Base-by-base conservation (phyloP, 2,329 filamentous ascomycete genomes). In the Fusarium paranaense region DNA sequence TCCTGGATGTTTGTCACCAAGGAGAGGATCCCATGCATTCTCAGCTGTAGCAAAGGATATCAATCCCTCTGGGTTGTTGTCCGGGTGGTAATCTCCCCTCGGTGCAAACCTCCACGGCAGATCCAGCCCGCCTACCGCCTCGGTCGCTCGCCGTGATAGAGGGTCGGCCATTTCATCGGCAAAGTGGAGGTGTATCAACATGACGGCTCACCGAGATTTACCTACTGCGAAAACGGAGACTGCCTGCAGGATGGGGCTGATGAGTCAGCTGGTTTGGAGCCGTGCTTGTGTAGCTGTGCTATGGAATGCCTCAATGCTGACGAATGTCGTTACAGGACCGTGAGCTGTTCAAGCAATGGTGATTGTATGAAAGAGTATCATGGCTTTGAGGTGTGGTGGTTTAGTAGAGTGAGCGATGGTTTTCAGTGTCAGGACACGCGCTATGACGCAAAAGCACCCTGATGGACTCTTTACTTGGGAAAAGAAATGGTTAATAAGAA, bases 41-140 rank as follows among this genome's bases (percentile, higher is more conserved):
- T 88, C 87, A 6, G 87, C 87, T 1, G 86, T 81, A 1, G 84
- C 85, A 32, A 89, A 84, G 5, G 85, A 87, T 59, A 88, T 80
- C 58, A 86, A 81, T 1, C 87, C 87, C 10, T 78, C 71, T 1
- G 82, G 81, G 35, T 85, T 85, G 6, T 72, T 72, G 4, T 77
- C 70, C 0, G 83, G 80, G 65, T 86, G 77, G 77, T 86, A 89
- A 2, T 75, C 78, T 8, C 73, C 78, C 20, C 67, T 63, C 1
- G 80, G 78, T 1, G 80, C 81, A 37, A 82, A 83, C 52, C 79
- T 78, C 81, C 81, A 83, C 2, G 82, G 80, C 2, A 78, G 56
- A 42, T 79, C 76, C 20, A 80, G 62, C 16, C 69, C 72, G 11
- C 65, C 69, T 2, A 80, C 70, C 3, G 77, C 76, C 16, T 76